Evolutionary conservation across 768 basidiomycete genomes (phyloP).

Genomic region (Suillus subaureus): DNA sequence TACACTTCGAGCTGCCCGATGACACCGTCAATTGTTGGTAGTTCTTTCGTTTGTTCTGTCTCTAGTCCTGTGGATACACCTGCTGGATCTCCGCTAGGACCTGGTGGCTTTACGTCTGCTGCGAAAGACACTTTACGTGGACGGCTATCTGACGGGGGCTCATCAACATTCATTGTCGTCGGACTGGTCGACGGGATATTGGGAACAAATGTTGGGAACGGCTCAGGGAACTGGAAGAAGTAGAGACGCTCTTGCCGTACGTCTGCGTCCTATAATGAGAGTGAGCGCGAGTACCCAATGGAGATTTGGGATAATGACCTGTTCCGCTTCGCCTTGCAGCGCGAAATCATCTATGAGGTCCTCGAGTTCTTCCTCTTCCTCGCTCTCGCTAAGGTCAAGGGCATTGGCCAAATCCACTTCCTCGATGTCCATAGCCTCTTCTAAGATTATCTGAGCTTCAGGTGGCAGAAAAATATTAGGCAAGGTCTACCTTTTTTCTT

Average conservation of each 20-base stretch:
- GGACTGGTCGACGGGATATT: conserved; percentile 31
- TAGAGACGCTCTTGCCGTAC: conserved; percentile 70
- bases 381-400: conserved; percentile 72
- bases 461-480: background rate
- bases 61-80: conserved; percentile 22
- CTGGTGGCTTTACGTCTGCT: conserved; percentile 55
- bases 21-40: conserved; percentile 63
- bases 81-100: conserved; percentile 27
- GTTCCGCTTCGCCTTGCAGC: conserved; percentile 37
- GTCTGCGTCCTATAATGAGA: conserved; percentile 43
- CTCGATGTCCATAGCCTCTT: conserved; percentile 28
- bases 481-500: conserved; percentile 37
- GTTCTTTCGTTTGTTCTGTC: conserved; percentile 31
- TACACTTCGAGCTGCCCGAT: conserved; percentile 88
- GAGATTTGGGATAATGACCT: conserved; percentile 33
- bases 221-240: conserved; percentile 88
- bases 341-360: conserved; percentile 75
- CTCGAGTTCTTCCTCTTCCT: conserved; percentile 79
- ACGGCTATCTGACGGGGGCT: conserved; percentile 34
- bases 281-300: background rate
- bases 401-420: conserved; percentile 58
- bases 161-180: conserved; percentile 39
- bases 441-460: background rate
- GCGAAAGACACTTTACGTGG: conserved; percentile 63
- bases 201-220: conserved; percentile 75